Base-by-base conservation (phyloP, 2,329 filamentous ascomycete genomes). In the Cladobotryum protrusum region DNA sequence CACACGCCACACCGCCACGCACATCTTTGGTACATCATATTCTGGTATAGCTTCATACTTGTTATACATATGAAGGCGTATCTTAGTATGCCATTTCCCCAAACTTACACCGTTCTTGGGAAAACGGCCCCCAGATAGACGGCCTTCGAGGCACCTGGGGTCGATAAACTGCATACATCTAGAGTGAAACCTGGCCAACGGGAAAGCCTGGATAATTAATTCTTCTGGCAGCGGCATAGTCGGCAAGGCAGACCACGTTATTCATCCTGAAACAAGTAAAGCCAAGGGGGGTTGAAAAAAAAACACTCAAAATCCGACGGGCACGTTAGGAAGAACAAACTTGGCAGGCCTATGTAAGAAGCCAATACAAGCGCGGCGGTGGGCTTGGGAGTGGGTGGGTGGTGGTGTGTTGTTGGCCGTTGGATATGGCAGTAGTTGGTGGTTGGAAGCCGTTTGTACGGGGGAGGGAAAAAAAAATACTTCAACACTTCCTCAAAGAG, bases 231-330 rank as follows among this genome's bases (percentile, higher is more conserved):
- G 47, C 18, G 49, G 47, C 41, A 46, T 14, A 43, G 40, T 34
- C 33, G 18, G 19, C 24, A 29, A 29, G 24, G 19, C 12, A 35
- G 41, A 13, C 50, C 50, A 52, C 50, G 50, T 52, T 52, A 18
- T 14, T 24, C 36, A 29, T 24, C 35, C 41, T 52, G 46, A 52
- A 43, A 52, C 42, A 42, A 45, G 35, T 29, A 29, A 29, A 29
- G 24, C 24, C 24, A 29, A 9, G 24, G 11, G 11, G 24, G 6
- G 20, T 4, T 4, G 20, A 24, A 24, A 7, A 24, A 24, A 24
- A 24, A 24, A 45, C 13, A 35, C n/a, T 32, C 24, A 32, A 45
- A 29, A 49, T 52, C 41, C 50, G 50, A 52, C 50, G 50, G 50
- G 32, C 42, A 52, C 50, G 50, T 49, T 45, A 32, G 44, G 34